Conservation (phyloP, 441 rosid genomes). For the Iberis amara region DNA sequence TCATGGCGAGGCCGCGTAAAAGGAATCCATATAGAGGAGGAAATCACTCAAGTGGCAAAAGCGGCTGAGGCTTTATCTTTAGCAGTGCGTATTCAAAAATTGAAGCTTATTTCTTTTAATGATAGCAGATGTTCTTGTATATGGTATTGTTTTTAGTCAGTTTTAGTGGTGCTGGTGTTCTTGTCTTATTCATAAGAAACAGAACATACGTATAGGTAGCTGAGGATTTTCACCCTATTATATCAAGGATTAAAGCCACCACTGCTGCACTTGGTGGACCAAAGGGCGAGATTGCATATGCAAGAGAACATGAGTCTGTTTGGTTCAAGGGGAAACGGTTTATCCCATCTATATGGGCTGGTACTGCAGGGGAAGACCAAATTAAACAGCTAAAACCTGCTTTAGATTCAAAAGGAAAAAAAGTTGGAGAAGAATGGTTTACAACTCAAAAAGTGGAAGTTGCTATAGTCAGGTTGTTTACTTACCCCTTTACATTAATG, state of each 20-base stretch:
- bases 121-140: not conserved
- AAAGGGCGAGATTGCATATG: constrained; percentile 80
- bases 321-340: constrained; percentile 96
- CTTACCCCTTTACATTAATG: not conserved
- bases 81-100: constrained; percentile 48
- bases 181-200: constrained; percentile 11
- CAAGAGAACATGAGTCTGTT: constrained; percentile 89
- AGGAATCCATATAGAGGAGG: constrained; percentile 67
- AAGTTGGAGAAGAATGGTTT: constrained; percentile 99
- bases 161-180: not conserved
- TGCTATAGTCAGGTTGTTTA: constrained; percentile 68
- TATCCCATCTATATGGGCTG: constrained; percentile 72
- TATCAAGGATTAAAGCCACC: constrained; percentile 71
- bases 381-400: constrained; percentile 88
- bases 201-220: constrained; percentile 45
- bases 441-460: constrained; percentile 73
- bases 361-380: constrained; percentile 91
- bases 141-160: constrained; percentile 5
- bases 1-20: constrained; percentile 85
- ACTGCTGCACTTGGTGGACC: constrained; percentile 77
- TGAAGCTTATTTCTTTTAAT: not conserved
- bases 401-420: constrained; percentile 85
- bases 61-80: constrained; percentile 66
- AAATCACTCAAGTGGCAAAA: constrained; percentile 54
- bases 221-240: constrained; percentile 78